phyloP scores from a whole-genome alignment of 2,329 filamentous ascomycete species.

The Xylariaceae sp. region DNA sequence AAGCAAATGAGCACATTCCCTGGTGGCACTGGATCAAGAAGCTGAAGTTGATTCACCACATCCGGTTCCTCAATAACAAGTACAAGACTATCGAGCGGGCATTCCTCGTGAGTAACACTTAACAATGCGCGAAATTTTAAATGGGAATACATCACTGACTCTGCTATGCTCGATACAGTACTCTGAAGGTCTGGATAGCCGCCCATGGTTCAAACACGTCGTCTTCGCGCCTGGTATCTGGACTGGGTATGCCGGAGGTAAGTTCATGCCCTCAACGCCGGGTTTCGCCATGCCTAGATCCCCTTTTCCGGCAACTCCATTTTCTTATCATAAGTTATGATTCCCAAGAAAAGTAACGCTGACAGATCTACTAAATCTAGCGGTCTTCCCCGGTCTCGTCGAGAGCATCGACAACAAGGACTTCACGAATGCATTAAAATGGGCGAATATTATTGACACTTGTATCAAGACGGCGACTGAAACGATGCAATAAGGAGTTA shows the following conservation, averaged over 20 bases:
- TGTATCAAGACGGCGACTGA: constrained; percentile 46
- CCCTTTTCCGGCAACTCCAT: no score
- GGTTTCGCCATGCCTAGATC: neutral
- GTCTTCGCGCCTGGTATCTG: constrained; percentile 88
- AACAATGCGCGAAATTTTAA: no score
- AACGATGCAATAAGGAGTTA: constrained; percentile 28
- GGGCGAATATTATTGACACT: constrained; percentile 55
- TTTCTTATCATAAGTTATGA: no score
- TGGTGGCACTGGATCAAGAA: constrained; percentile 77
- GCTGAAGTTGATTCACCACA: constrained; percentile 57
- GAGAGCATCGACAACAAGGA: constrained; percentile 60
- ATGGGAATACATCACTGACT: no score
- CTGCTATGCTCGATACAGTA: no score
- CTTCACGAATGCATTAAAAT: constrained; percentile 54
- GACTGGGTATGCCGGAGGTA: constrained; percentile 83
- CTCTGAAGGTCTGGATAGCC: constrained; percentile 68
- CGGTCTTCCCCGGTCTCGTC: constrained; percentile 59
- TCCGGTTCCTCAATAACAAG: constrained; percentile 68
- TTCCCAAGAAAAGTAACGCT: no score
- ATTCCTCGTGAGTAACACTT: no score
- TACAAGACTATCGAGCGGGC: constrained; percentile 81
- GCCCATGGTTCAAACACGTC: constrained; percentile 91
- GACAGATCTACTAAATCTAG: no score
- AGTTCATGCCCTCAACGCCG: neutral
- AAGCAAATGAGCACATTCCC: constrained; percentile 52